Base-by-base conservation (phyloP, 208 protist species). In the Giardia muris region DNA sequence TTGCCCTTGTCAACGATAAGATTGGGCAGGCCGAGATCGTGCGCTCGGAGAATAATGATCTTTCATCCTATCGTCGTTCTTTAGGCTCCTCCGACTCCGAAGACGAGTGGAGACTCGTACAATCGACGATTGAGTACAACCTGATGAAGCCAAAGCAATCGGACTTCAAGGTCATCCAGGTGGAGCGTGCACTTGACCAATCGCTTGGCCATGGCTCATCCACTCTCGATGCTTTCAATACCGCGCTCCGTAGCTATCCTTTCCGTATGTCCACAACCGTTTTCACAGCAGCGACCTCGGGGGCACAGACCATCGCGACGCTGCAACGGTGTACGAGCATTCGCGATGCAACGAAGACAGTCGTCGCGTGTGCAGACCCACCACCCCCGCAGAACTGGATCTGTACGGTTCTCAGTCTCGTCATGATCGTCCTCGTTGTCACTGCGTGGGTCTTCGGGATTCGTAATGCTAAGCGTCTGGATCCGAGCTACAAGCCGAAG, bases 381-480 rank as follows among this genome's bases (percentile, higher is more conserved):
- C 86, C 86, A 45, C 86, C 86, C 4, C 86, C 86, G 45, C n/a
- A 4, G 4, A 89, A 89, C 86, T 89, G 86, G 86, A 10, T 4
- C 4, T 10, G 19, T 4, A 43, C 45, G 3, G 42, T 89, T 4
- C 86, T 89, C n/a, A 45, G 19, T 4, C 45, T 4, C 19, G 4
- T 43, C 19, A 22, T 89, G 39, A 89, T 89, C 42, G 86, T 89
- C 19, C 39, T 89, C 86, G 45, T 43, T 43, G 45, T 89, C 42
- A 43, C 42, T 43, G 42, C 3, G 4, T 89, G 86, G 86, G 86
- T 4, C 4, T 89, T 89, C 42, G 86, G 86, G 19, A 89, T 89
- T 76, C 10, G 30, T 10, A 76, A 76, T 76, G 57, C 57, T 10
- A 76, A 76, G 57, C 10, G 30, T 39, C 30, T 39, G 10, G 57